Evolutionary conservation across 768 basidiomycete species (phyloP).

Genomic region (Psilocybe cyanescens): DNA sequence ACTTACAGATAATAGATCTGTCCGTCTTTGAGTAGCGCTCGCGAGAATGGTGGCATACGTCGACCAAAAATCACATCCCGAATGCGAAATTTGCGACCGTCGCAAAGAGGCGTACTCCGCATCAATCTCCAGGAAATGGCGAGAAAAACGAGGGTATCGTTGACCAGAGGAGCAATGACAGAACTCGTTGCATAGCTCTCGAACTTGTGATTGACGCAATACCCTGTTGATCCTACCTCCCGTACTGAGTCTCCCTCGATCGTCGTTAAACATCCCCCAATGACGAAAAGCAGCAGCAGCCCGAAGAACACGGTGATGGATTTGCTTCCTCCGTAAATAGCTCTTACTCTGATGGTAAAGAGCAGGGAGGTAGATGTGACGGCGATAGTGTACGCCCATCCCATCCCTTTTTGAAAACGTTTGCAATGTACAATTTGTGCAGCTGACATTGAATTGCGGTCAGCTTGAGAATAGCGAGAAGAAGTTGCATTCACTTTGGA

Average conservation of each 20-base stretch:
- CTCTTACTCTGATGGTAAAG: conserved; percentile 27
- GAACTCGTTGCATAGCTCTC: not conserved
- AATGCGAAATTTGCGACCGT: not conserved
- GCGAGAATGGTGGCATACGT: not conserved
- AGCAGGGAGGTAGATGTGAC: conserved; percentile 24
- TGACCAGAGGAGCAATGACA: conserved; percentile 1
- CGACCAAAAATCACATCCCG: not conserved
- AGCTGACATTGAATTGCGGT: not conserved
- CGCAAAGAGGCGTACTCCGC: not conserved
- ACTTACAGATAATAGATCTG: conserved; percentile 5
- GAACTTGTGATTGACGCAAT: not conserved
- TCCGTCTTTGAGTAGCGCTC: not conserved
- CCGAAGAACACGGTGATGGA: conserved; percentile 22
- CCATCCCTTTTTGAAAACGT: not conserved
- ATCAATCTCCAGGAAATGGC: conserved; percentile 3
- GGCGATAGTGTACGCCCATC: conserved; percentile 9
- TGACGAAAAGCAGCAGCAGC: conserved; percentile 27
- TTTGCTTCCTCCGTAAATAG: conserved; percentile 21
- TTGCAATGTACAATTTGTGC: not conserved
- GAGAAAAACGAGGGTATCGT: conserved; percentile 2
- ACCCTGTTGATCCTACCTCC: conserved; percentile 20
- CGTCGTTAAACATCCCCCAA: conserved; percentile 24
- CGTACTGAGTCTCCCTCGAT: conserved; percentile 19
- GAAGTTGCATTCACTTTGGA: conserved; percentile 1
- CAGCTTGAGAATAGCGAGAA: too few species aligned